Evolutionary conservation across 306 rosid species (phyloP).

Genomic region (Trichosanthes cucumerina): DNA sequence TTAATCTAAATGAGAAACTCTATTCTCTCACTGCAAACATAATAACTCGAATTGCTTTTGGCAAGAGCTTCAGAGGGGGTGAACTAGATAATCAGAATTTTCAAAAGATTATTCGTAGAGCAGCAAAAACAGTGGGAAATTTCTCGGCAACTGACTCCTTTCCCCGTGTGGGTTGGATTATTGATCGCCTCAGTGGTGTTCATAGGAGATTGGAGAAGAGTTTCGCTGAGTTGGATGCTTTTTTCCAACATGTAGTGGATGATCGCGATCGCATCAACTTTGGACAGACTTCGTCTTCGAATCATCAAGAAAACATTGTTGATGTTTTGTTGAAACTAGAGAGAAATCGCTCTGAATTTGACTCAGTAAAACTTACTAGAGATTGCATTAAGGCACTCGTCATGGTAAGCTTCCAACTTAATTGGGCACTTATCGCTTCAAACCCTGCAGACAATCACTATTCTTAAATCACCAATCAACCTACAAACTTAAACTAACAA

Average conservation of each 20-base stretch:
- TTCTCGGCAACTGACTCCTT: conserved; percentile 10
- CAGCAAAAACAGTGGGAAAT: conserved; percentile 18
- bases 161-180: background rate
- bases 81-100: conserved; percentile 8
- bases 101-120: conserved; percentile 4
- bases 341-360: background rate
- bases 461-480: too few species aligned
- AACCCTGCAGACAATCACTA: too few species aligned
- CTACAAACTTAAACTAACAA: too few species aligned
- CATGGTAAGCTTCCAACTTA: background rate
- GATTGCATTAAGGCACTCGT: background rate
- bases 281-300: background rate
- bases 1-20: conserved; percentile 13
- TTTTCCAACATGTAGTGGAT: background rate
- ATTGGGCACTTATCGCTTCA: too few species aligned
- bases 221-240: background rate
- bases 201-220: background rate
- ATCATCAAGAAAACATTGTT: background rate
- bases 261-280: background rate
- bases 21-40: background rate
- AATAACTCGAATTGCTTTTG: conserved; percentile 27
- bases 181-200: background rate
- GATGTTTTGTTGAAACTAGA: background rate
- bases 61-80: conserved; percentile 10
- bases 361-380: background rate